Percentiles rank a stretch among this genome's conserved stretches.
phyloP scores from a whole-genome alignment of 208 protist genomes.

The Trypanosoma vivax region DNA sequence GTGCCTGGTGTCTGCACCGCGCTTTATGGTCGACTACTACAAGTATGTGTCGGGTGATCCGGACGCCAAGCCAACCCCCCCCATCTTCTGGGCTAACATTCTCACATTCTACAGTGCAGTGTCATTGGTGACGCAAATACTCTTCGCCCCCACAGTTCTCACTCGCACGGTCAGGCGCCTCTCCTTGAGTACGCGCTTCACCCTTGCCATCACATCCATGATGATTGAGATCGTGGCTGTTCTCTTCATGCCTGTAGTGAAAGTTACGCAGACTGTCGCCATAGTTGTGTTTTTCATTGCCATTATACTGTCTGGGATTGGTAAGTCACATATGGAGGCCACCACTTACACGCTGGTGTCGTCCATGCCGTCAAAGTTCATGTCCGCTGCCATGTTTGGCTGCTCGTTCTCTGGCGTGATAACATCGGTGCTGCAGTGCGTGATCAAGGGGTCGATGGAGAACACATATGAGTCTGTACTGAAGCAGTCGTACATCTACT shows the following conservation, averaged over 20 bases:
- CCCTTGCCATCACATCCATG: conserved; percentile 43
- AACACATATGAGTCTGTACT: conserved; percentile 32
- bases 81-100: conserved; percentile 65
- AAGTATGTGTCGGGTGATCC: conserved; percentile 57
- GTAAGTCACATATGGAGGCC: conserved; percentile 77
- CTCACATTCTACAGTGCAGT: conserved; percentile 74
- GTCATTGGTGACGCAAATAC: conserved; percentile 60
- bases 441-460: conserved; percentile 72
- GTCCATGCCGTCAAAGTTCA: conserved; percentile 74
- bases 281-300: conserved; percentile 65
- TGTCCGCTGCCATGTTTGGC: conserved; percentile 85
- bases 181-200: conserved; percentile 47
- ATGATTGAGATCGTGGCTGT: conserved; percentile 64
- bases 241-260: conserved; percentile 38
- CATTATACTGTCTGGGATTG: conserved; percentile 45
- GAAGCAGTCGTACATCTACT: conserved; percentile 70
- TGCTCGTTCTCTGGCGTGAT: conserved; percentile 70
- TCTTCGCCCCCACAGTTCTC: conserved; percentile 61
- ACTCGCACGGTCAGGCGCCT: conserved; percentile 39
- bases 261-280: conserved; percentile 39
- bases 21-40: conserved; percentile 83
- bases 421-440: conserved; percentile 66
- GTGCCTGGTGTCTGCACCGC: conserved; percentile 66
- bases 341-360: conserved; percentile 79
- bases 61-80: conserved; percentile 33